A percentile compares a stretch with the other conserved stretches of the same genome.
These are phyloP conservation scores for Russula sp. DNA, from an alignment of 768 basidiomycete genomes.

Conservation along the genomic window DNA sequence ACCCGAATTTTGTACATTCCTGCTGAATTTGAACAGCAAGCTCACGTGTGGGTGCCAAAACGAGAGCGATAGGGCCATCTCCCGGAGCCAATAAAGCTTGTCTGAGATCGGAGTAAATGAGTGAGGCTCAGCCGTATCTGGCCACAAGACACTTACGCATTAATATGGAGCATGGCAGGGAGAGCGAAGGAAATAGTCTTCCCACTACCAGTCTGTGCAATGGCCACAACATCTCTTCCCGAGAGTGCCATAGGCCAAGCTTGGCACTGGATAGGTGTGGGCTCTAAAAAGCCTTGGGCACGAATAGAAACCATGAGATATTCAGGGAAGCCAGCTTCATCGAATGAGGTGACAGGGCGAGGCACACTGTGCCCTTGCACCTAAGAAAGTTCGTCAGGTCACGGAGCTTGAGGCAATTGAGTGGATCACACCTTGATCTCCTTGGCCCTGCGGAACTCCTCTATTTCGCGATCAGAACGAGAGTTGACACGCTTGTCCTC, in stretches of 20 bases:
- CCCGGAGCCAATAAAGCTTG: constrained; percentile 91
- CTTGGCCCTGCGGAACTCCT: constrained; percentile 75
- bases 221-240: constrained; percentile 90
- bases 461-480: constrained; percentile 77
- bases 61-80: constrained; percentile 95
- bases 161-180: constrained; percentile 99
- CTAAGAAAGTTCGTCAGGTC: constrained; percentile 33
- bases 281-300: constrained; percentile 84
- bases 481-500: constrained; percentile 81
- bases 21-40: constrained; percentile 98
- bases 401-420: background rate
- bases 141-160: constrained; percentile 61
- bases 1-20: constrained; percentile 98
- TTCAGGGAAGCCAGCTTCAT: constrained; percentile 93
- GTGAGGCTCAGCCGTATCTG: background rate
- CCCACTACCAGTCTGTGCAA: constrained; percentile 97
- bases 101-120: constrained; percentile 32
- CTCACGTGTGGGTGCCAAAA: constrained; percentile 96
- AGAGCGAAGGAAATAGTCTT: constrained; percentile 99
- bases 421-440: constrained; percentile 67
- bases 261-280: constrained; percentile 97
- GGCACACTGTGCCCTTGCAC: constrained; percentile 86
- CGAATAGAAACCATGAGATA: constrained; percentile 92
- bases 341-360: constrained; percentile 84
- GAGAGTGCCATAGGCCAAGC: constrained; percentile 99